Percentiles rank a stretch among this genome's conserved stretches.
These are phyloP conservation scores for Priceomyces carsonii DNA, from an alignment of 805 yeast species.

Conservation along the genomic window DNA sequence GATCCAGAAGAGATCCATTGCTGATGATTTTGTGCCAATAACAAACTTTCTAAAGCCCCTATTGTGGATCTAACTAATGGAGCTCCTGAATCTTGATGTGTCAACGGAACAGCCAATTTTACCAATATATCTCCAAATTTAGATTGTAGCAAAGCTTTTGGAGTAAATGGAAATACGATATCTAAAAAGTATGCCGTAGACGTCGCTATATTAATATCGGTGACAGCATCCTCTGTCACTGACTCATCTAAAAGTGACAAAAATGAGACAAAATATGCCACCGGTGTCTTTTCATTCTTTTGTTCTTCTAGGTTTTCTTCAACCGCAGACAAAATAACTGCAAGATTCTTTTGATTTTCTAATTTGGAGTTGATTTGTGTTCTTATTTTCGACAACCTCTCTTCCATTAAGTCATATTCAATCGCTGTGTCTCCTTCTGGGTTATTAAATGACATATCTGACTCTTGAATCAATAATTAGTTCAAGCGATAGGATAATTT, in stretches of 20 bases:
- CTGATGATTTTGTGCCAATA: conserved; percentile 75
- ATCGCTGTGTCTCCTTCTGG: conserved; percentile 40
- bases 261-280: conserved; percentile 84
- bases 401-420: conserved; percentile 55
- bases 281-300: conserved; percentile 60
- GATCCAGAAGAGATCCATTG: conserved; percentile 66
- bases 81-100: conserved; percentile 69
- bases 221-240: conserved; percentile 46
- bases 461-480: conserved; percentile 1
- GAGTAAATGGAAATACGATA: conserved; percentile 70
- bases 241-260: conserved; percentile 80
- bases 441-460: conserved; percentile 29
- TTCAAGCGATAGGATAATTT: conserved; percentile 6
- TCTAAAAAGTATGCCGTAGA: conserved; percentile 82
- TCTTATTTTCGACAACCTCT: conserved; percentile 66
- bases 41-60: conserved; percentile 79
- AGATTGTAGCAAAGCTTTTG: conserved; percentile 65
- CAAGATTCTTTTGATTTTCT: conserved; percentile 83
- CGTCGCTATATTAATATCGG: conserved; percentile 66
- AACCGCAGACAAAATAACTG: conserved; percentile 81
- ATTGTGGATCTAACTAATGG: conserved; percentile 80
- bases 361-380: conserved; percentile 74
- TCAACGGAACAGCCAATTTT: conserved; percentile 77
- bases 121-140: conserved; percentile 78
- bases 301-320: conserved; percentile 83